Evolutionary conservation across 805 yeast species (phyloP), one percentile per base, ranked within the genome.

Genomic region (Wickerhamiella azyma): DNA sequence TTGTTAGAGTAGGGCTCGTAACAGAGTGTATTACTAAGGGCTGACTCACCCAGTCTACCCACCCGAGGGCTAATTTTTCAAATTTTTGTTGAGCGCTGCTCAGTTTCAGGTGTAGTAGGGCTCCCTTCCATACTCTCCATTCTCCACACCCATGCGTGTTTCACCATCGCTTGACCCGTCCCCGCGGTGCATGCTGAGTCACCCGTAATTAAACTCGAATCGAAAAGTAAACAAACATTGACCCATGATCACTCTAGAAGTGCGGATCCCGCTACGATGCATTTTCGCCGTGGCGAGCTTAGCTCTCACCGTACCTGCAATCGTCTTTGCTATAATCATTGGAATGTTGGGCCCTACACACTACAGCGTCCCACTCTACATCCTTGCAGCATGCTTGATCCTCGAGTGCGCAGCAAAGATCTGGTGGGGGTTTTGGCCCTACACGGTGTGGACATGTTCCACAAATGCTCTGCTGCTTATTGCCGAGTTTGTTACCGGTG

Each of bases 161-260:
- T n/a, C n/a, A n/a, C n/a, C n/a, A n/a, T 21, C 24, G 24, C 24
- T 7, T 21, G 24, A 21, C 24, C 4, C 24, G 6, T 21, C n/a
- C n/a, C n/a, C n/a, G n/a, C n/a, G n/a, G n/a, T 11, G 13, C 29
- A 9, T 11, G 5, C 29, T 26, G 5, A 26, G 13, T 26, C 29
- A 26, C 29, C 24, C 5, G 5, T 26, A 26, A 38, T 38, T 24
- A 21, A 39, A 29, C 32, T 19, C 42, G 11, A n/a, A n/a, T 26
- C 13, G 11, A 40, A 40, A 40, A 30, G 43, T 40, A 40, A 40
- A 40, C 43, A 40, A 40, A 40, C 43, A 19, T 28, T 11, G 21
- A 17, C 26, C 5, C 16, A 41, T 41, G 44, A 41, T 41, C 38
- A 41, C 44, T n/a, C 26, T 41, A 19, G 44, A 41, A 16, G 39